These are phyloP conservation scores for Teratosphaeria gauchensis DNA, from an alignment of 2,329 filamentous ascomycete genomes.

Conservation along the genomic window DNA sequence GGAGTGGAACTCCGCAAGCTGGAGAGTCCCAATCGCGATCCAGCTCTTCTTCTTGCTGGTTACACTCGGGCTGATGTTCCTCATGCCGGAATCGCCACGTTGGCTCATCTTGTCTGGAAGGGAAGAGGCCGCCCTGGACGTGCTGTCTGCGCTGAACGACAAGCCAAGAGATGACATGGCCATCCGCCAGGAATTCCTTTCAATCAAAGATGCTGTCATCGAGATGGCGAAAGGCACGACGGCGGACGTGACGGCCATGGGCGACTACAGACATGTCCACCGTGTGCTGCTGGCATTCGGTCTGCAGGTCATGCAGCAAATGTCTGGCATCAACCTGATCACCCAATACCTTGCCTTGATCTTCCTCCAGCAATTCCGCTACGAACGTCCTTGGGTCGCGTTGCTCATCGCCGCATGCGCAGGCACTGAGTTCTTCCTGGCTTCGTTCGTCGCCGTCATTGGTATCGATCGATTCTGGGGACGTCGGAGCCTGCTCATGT, in stretches of 20 bases:
- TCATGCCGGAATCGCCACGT: conserved; percentile 47
- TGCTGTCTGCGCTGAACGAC: neutral
- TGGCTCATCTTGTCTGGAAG: conserved; percentile 46
- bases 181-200: conserved; percentile 33
- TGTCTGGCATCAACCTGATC: conserved; percentile 17
- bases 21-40: conserved; percentile 29
- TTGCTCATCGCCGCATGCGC: conserved; percentile 41
- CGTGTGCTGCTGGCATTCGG: neutral
- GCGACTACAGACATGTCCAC: conserved; percentile 12
- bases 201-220: conserved; percentile 26
- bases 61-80: conserved; percentile 13
- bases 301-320: conserved; percentile 14
- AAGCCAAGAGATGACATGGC: neutral
- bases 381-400: conserved; percentile 29
- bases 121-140: conserved; percentile 35
- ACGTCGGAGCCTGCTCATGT: conserved; percentile 60
- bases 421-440: conserved; percentile 44
- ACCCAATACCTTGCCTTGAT: conserved; percentile 39
- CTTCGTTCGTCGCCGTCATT: conserved; percentile 40
- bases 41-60: conserved; percentile 35
- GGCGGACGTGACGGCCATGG: conserved; percentile 45
- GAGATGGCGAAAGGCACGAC: conserved; percentile 36
- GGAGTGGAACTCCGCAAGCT: conserved; percentile 31
- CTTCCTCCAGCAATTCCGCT: conserved; percentile 33
- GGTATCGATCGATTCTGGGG: conserved; percentile 39